phyloP scores from a whole-genome alignment of 1,284 basidiomycete genomes.

The Caloboletus firmus region DNA sequence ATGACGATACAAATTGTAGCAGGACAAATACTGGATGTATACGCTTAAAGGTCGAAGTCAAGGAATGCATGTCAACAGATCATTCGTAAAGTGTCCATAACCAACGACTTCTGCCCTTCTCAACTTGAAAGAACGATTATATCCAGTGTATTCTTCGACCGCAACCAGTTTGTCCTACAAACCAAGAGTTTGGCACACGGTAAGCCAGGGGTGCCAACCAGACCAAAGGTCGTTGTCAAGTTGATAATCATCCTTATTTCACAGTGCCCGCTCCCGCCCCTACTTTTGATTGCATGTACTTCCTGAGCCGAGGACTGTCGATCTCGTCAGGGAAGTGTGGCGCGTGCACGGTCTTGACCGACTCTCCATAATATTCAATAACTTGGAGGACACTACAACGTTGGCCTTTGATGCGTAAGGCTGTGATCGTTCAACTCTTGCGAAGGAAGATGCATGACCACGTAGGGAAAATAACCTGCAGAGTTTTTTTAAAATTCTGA shows the following conservation, averaged over 20 bases:
- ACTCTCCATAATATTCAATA: constrained; percentile 9
- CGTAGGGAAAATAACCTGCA: constrained; percentile 33
- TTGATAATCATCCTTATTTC: constrained; percentile 11
- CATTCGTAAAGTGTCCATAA: not conserved
- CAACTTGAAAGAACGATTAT: not conserved
- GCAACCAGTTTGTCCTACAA: constrained; percentile 8
- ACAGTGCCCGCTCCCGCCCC: constrained; percentile 11
- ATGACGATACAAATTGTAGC: not conserved
- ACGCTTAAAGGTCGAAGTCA: not conserved
- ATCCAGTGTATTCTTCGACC: not conserved
- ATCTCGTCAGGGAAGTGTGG: constrained; percentile 13
- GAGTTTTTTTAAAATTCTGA: not conserved
- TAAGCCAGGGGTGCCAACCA: constrained; percentile 21
- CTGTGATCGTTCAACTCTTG: constrained; percentile 25
- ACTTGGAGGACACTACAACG: constrained; percentile 17
- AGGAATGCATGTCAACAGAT: not conserved
- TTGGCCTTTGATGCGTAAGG: constrained; percentile 37
- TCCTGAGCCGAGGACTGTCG: constrained; percentile 14
- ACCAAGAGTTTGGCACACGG: constrained; percentile 17
- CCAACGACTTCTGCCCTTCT: not conserved
- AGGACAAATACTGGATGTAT: not conserved
- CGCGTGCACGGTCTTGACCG: constrained; percentile 5
- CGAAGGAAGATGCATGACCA: constrained; percentile 28
- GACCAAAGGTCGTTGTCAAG: constrained; percentile 21
- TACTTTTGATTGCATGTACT: constrained; percentile 21